Evolutionary conservation across 2,329 filamentous ascomycete species (phyloP).

Genomic region (Thielaviopsis cerberus): DNA sequence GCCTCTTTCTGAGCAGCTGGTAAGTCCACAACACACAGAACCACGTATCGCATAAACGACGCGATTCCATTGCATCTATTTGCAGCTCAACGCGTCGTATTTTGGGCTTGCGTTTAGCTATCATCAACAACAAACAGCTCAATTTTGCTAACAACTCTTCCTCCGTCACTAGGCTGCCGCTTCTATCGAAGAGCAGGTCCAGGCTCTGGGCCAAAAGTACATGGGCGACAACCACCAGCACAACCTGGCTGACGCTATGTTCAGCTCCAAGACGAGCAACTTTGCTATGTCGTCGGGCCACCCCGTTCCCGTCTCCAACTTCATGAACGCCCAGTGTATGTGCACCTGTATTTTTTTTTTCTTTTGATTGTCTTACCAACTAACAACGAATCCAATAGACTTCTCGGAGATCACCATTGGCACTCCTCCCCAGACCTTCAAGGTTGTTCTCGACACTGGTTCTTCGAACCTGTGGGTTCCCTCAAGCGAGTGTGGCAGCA

Average conservation of each 20-base stretch:
- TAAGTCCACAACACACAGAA: slow-evolving; percentile 26
- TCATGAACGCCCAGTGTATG: slow-evolving; percentile 96
- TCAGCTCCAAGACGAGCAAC: slow-evolving; percentile 49
- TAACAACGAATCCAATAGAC: too few species aligned
- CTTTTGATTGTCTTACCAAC: background rate
- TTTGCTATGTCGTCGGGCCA: slow-evolving; percentile 46
- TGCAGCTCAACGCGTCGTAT: background rate
- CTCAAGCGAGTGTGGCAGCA: slow-evolving; percentile 73
- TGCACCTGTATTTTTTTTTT: slow-evolving; percentile 12
- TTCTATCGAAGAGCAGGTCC: slow-evolving; percentile 64
- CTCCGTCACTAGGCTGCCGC: slow-evolving; percentile 40
- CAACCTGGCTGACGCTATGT: slow-evolving; percentile 57
- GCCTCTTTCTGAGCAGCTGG: slow-evolving; percentile 77
- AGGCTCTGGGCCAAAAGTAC: slow-evolving; percentile 85
- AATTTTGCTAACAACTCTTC: slow-evolving; percentile 2
- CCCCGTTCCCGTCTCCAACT: slow-evolving; percentile 83
- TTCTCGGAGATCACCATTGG: slow-evolving; percentile 93
- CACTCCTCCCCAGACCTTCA: slow-evolving; percentile 84
- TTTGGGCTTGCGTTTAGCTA: slow-evolving; percentile 3
- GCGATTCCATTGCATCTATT: background rate
- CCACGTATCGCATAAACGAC: background rate
- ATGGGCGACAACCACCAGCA: slow-evolving; percentile 52
- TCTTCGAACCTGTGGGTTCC: slow-evolving; percentile 99
- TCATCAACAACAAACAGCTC: background rate
- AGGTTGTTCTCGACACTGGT: slow-evolving; percentile 94